Evolutionary conservation across 1,139 yeast genomes (phyloP).

Genomic region (Candida gigantensis): DNA sequence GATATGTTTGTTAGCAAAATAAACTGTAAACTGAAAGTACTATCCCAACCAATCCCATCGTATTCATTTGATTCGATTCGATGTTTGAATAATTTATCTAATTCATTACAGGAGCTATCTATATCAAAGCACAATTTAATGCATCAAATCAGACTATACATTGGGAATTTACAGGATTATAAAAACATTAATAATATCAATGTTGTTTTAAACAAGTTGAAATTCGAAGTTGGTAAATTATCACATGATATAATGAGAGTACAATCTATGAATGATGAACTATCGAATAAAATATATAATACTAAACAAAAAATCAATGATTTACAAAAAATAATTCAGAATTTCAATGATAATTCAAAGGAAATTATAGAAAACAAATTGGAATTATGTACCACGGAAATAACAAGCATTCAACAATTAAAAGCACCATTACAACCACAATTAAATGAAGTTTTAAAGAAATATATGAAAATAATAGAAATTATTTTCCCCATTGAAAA

Average conservation of each 20-base stretch:
- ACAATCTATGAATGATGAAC: constrained; percentile 25
- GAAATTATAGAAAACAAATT: constrained; percentile 24
- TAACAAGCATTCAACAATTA: constrained; percentile 29
- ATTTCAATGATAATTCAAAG: constrained; percentile 17
- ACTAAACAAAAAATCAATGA: constrained; percentile 27
- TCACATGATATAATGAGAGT: constrained; percentile 23
- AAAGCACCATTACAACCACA: constrained; percentile 25
- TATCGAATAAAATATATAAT: constrained; percentile 28
- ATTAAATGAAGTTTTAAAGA: constrained; percentile 21
- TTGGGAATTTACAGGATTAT: constrained; percentile 15
- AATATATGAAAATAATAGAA: constrained; percentile 20
- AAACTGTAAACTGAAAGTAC: not conserved
- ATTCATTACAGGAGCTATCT: constrained; percentile 34
- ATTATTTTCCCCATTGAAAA: constrained; percentile 33
- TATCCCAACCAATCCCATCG: constrained; percentile 18
- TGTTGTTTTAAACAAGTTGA: constrained; percentile 14
- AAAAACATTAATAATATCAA: constrained; percentile 17
- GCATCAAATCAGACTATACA: constrained; percentile 17
- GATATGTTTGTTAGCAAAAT: constrained; percentile 10
- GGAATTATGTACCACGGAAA: constrained; percentile 31
- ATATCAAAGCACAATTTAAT: constrained; percentile 21
- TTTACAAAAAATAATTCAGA: constrained; percentile 20
- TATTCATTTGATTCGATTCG: constrained; percentile 41
- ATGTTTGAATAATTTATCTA: constrained; percentile 29
- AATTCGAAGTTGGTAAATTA: constrained; percentile 16